These are phyloP conservation scores for Euphorbia corollata DNA, from an alignment of 441 rosid species.

Conservation along the genomic window DNA sequence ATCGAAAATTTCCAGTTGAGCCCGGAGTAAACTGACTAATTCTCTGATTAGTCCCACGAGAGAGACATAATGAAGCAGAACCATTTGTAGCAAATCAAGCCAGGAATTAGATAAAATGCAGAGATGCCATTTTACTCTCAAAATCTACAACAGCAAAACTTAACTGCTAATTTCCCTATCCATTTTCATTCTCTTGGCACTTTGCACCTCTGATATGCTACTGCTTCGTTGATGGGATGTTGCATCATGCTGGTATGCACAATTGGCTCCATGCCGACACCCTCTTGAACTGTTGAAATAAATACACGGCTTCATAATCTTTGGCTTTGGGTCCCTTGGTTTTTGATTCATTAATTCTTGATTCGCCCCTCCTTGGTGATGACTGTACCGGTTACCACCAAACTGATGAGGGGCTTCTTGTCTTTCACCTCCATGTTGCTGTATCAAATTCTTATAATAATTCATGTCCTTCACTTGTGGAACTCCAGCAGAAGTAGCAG, in stretches of 20 bases:
- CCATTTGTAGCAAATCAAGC: constrained; percentile 27
- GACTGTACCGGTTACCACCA: constrained; percentile 25
- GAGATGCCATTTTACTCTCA: constrained; percentile 23
- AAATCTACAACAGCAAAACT: constrained; percentile 16
- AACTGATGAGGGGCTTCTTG: constrained; percentile 42
- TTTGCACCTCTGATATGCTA: constrained; percentile 43
- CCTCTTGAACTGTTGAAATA: constrained; percentile 86
- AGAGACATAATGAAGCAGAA: not conserved
- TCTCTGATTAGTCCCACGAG: not conserved
- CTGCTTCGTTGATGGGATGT: constrained; percentile 44
- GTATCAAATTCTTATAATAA: constrained; percentile 87
- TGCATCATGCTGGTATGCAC: constrained; percentile 71
- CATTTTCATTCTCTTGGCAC: constrained; percentile 76
- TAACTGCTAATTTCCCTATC: constrained; percentile 73
- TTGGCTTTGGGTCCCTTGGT: constrained; percentile 52
- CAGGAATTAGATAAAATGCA: constrained; percentile 17
- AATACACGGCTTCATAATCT: constrained; percentile 80
- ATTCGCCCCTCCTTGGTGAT: constrained; percentile 36
- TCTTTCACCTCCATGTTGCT: constrained; percentile 91
- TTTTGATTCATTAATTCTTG: constrained; percentile 48
- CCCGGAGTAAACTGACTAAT: not conserved
- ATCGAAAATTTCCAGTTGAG: not conserved
- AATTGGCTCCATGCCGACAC: constrained; percentile 82
- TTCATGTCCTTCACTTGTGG: constrained; percentile 55
- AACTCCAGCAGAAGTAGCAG: constrained; percentile 32